Conservation (phyloP, 768 basidiomycete species). For the Nevesoporus exiguus region DNA sequence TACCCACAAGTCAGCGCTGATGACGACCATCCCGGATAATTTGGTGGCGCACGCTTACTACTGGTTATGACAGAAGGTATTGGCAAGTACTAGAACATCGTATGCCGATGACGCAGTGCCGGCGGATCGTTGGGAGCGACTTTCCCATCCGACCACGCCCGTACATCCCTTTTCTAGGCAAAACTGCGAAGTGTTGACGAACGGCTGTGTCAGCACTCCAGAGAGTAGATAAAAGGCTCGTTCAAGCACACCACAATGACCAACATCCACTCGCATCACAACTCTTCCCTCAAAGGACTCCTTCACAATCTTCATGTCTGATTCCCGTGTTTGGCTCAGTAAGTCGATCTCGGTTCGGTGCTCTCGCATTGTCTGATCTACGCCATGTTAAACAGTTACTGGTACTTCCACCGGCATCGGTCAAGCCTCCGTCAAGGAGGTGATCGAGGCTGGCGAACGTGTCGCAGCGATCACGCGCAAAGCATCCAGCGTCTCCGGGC, state of each 20-base stretch:
- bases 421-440: conserved; percentile 27
- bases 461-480: conserved; percentile 29
- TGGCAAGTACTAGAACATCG: too few species aligned
- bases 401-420: conserved; percentile 42
- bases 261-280: neutral
- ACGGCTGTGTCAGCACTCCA: neutral
- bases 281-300: neutral
- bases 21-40: too few species aligned
- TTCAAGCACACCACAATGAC: neutral
- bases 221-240: conserved; percentile 12
- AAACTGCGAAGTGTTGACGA: neutral
- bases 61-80: too few species aligned
- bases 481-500: conserved; percentile 17
- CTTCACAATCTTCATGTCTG: conserved; percentile 9
- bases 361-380: neutral
- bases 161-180: neutral
- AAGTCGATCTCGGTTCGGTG: neutral
- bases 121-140: too few species aligned
- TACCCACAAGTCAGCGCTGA: too few species aligned
- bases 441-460: conserved; percentile 25
- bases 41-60: too few species aligned
- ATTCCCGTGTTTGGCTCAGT: conserved; percentile 26
- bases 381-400: conserved; percentile 31
- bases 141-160: neutral
- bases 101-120: neutral